These are phyloP conservation scores for Epichloe bromicola DNA, from an alignment of 2,329 filamentous ascomycete genomes.

Conservation along the genomic window DNA sequence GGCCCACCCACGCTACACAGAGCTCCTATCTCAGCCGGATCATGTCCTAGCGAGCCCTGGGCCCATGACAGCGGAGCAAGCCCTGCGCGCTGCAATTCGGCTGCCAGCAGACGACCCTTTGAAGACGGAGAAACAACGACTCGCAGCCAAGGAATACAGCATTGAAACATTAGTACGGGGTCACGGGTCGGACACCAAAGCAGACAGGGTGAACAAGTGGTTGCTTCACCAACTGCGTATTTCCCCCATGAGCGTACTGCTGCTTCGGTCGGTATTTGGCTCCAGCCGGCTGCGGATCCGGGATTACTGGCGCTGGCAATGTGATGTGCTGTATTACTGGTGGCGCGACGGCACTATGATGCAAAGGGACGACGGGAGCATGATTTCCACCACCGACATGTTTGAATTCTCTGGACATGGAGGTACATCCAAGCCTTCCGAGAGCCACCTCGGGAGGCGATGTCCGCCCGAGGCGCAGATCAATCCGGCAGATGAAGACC, in stretches of 20 bases:
- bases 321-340: slow-evolving; percentile 26
- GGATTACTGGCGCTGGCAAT: slow-evolving; percentile 23
- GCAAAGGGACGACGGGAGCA: slow-evolving; percentile 6
- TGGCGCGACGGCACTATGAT: slow-evolving; percentile 17
- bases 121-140: slow-evolving; percentile 22
- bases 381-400: slow-evolving; percentile 11
- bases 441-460: slow-evolving; percentile 12
- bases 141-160: slow-evolving; percentile 34
- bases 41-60: slow-evolving; percentile 26
- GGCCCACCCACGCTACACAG: slow-evolving; percentile 28
- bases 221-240: slow-evolving; percentile 36
- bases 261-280: slow-evolving; percentile 25
- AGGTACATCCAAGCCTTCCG: slow-evolving; percentile 14
- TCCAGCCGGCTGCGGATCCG: slow-evolving; percentile 18
- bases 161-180: slow-evolving; percentile 31
- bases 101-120: slow-evolving; percentile 23
- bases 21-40: slow-evolving; percentile 35
- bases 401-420: slow-evolving; percentile 14
- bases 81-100: slow-evolving; percentile 24
- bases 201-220: slow-evolving; percentile 37
- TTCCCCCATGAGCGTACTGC: slow-evolving; percentile 31
- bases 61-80: slow-evolving; percentile 28
- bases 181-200: slow-evolving; percentile 23
- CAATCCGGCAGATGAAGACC: slow-evolving; percentile 3
- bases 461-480: background rate